Base-by-base conservation (phyloP, 768 basidiomycete genomes). In the Multifurca ochricompacta region DNA sequence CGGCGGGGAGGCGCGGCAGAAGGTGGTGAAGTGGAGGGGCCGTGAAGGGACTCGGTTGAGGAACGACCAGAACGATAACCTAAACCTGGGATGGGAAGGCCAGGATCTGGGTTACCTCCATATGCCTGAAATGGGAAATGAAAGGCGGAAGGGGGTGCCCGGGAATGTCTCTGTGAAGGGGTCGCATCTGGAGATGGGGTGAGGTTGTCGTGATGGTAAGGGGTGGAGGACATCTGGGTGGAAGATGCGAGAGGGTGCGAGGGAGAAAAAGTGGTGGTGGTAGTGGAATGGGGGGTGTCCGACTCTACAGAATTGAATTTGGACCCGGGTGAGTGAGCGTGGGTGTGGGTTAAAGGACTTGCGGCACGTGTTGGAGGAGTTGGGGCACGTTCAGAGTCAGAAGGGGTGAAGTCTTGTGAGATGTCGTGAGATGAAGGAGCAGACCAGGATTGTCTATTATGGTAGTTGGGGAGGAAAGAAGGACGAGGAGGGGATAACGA, bases 41-140 rank as follows among this genome's bases (percentile, higher is more conserved):
- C 59, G 14, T 31, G 30, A 18, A 72, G 63, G 45, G 69, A 72
- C 27, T 76, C 78, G 25, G 68, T 59, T 44, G 78, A 78, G n/a
- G 66, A 56, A 39, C 70, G 71, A 7, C 76, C 71, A 13, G 72
- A 59, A 43, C 32, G 48, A 27, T 46, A 44, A 18, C 48, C 71
- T 14, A 67, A 61, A 30, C 61, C 65, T 11, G 79, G 73, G 43
- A 76, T 64, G 16, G 69, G 61, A 1, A 71, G 72, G 13, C 76
- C 70, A 0, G 82, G 80, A 62, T 85, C 85, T 8, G 83, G 80
- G 65, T 83, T 85, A 14, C 83, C 82, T 0, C 78, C 73, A 63
- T 85, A 76, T 0, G 78, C 75, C 63, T 83, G 78, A 72, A 81
- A 83, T 13, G 82, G 82, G 59, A 61, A 72, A 14, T 60, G 31